Base-by-base conservation (phyloP, 2,329 filamentous ascomycete genomes). In the Penicillium sp. region DNA sequence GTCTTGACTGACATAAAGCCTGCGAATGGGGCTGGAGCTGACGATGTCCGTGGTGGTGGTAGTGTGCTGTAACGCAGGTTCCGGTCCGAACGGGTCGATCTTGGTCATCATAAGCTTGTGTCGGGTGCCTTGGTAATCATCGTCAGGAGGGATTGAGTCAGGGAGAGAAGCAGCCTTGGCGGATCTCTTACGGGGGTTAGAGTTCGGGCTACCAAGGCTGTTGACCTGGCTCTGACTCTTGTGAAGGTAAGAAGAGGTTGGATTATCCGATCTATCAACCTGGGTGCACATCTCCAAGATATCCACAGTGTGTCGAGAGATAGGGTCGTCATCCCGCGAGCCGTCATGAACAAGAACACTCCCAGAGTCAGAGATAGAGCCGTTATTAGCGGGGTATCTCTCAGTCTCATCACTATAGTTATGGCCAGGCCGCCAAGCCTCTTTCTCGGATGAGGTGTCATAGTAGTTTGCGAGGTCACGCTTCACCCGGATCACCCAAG, bases 141-240 rank as follows among this genome's bases (percentile, higher is more conserved):
- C 55, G n/a, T 69, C 66, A 8, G 62, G 60, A 4, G 60, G 56
- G 4, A 61, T 61, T 10, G 61, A 65, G 50, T 70, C 68, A 7
- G 67, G 60, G 2, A 72, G 48, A 14, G 65, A 69, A 10, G 69
- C 69, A 30, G 63, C 62, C 28, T 57, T 58, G 10, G 69, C 68
- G 22, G 54, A 67, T 53, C 69, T 63, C 54, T 72, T 72, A 19
- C 62, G 61, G 16, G 62, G 56, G 25, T 55, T 64, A 10, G 54
- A 51, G 19, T 30, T 40, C 4, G 41, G 31, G 19, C 37, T 4
- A 28, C 40, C 42, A 22, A 25, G 25, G 14, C 19, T 41, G 19
- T 33, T 5, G 8, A 16, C 22, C 7, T 33, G 17, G 4, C 17
- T 33, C 42, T 22, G 17, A 3, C 12, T 33, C 28, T 22, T 22